phyloP scores from a whole-genome alignment of 2,329 filamentous ascomycete species.

The Aureobasidium subglaciale region DNA sequence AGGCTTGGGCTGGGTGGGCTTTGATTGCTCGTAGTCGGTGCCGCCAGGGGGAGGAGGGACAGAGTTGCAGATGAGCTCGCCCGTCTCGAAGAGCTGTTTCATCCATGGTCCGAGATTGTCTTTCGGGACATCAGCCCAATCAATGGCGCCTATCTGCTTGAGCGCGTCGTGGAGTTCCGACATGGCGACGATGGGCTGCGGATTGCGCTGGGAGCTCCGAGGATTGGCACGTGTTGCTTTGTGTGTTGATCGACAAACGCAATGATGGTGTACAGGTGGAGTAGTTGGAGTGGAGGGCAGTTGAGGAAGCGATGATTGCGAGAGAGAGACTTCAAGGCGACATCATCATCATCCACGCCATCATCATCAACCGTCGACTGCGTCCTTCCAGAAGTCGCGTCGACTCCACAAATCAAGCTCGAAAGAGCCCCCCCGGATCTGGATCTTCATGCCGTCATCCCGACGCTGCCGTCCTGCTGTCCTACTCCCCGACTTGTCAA shows the following conservation, averaged over 20 bases:
- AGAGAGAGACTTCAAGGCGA: neutral
- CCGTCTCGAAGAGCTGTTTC: slow-evolving; percentile 41
- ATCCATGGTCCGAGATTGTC: slow-evolving; percentile 36
- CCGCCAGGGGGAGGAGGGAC: slow-evolving; percentile 54
- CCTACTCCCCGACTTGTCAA: too few species aligned
- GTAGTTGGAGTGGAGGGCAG: neutral
- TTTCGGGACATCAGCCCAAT: slow-evolving; percentile 39
- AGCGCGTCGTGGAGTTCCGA: slow-evolving; percentile 41
- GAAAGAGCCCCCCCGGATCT: neutral
- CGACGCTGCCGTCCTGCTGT: neutral
- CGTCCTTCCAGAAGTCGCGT: neutral
- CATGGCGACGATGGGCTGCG: slow-evolving; percentile 22
- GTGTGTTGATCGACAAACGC: neutral
- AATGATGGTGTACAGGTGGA: neutral
- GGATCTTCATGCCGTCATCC: slow-evolving; percentile 4
- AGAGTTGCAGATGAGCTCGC: slow-evolving; percentile 67
- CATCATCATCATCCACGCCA: slow-evolving; percentile 3
- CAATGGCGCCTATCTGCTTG: slow-evolving; percentile 35
- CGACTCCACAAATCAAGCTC: slow-evolving; percentile 9
- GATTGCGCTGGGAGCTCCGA: neutral
- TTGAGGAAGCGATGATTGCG: neutral
- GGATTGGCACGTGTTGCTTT: neutral
- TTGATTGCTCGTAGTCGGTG: slow-evolving; percentile 37
- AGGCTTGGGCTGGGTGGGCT: slow-evolving; percentile 52
- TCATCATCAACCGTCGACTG: slow-evolving; percentile 5